Evolutionary conservation across 441 rosid species (phyloP).

Genomic region (Syzygium syzygioides): DNA sequence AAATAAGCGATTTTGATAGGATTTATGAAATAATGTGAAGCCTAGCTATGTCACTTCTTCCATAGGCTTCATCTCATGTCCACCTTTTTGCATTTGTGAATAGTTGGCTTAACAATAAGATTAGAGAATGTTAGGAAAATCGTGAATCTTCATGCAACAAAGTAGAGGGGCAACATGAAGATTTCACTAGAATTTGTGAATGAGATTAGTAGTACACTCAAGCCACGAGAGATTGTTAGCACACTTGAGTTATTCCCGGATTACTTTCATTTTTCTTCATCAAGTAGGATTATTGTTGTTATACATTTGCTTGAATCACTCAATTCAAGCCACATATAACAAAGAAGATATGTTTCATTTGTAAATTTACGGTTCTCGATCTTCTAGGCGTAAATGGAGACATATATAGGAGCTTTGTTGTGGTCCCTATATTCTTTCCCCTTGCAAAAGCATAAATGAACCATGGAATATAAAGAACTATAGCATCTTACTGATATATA

Average conservation of each 20-base stretch:
- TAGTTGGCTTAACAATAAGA: neutral
- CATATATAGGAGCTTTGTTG: neutral
- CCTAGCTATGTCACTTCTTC: neutral
- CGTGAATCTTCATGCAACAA: fast-evolving
- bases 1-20: too few species aligned
- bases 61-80: neutral
- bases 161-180: neutral
- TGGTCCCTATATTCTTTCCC: neutral
- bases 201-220: neutral
- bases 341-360: neutral
- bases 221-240: too few species aligned
- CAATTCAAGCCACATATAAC: neutral
- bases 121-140: fast-evolving
- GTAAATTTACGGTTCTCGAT: neutral
- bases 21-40: too few species aligned
- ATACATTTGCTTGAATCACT: neutral
- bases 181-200: neutral
- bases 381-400: neutral
- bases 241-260: fast-evolving
- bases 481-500: neutral
- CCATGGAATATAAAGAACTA: fast-evolving
- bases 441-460: neutral
- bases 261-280: neutral
- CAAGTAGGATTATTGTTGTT: neutral
- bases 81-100: neutral